Base-by-base conservation (phyloP, 176 grass and related monocot genomes). In the Coix lacrymajobi region DNA sequence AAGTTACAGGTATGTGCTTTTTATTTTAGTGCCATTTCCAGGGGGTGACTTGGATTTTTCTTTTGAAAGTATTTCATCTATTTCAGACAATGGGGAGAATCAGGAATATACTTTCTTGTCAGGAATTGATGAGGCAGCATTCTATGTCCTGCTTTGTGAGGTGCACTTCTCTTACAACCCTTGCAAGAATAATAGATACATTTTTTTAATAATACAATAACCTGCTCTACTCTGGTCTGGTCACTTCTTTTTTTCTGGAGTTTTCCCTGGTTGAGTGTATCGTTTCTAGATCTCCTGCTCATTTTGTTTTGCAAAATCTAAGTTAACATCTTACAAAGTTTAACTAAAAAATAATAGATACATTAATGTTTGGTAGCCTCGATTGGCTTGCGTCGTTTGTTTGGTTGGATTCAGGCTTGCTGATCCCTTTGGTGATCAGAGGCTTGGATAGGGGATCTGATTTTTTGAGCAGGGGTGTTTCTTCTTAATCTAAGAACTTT, bases 41-140 rank as follows among this genome's bases (percentile, higher is more conserved):
- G 94, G 92, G 94, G 12, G 88, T 90, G 92, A 94, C 66, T 87
- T 97, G 77, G 85, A 97, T 87, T n/a, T n/a, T n/a, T n/a, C n/a
- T n/a, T n/a, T n/a, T n/a, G n/a, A n/a, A n/a, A n/a, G n/a, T n/a
- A n/a, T n/a, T n/a, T n/a, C n/a, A n/a, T n/a, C n/a, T n/a, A n/a
- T n/a, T n/a, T n/a, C n/a, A n/a, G n/a, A n/a, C n/a, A n/a, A n/a
- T n/a, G n/a, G n/a, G n/a, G n/a, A n/a, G n/a, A n/a, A n/a, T n/a
- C n/a, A n/a, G n/a, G n/a, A n/a, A n/a, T n/a, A n/a, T n/a, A n/a
- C n/a, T n/a, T n/a, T n/a, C n/a, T n/a, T n/a, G n/a, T n/a, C n/a
- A n/a, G n/a, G 38, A 86, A 73, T 16, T 74, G 17, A 63, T 73
- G 19, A 16, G 16, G 14, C 88, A 58, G 69, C 36, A 48, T 25